These are phyloP conservation scores for Agrocybe pediades DNA, from an alignment of 768 basidiomycete genomes.

Conservation along the genomic window DNA sequence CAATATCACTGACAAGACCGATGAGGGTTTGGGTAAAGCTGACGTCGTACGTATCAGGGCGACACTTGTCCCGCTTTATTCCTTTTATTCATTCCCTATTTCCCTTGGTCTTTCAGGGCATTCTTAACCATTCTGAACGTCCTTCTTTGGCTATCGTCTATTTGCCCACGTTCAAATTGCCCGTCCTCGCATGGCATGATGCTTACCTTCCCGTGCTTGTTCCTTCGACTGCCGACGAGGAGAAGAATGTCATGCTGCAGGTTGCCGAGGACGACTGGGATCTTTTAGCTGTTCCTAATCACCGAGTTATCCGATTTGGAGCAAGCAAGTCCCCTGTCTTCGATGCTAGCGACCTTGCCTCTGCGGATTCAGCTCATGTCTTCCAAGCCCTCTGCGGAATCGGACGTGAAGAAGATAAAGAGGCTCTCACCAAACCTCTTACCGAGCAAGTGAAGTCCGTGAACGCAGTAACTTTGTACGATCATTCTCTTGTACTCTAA, in stretches of 20 bases:
- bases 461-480: conserved; percentile 71
- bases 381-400: conserved; percentile 49
- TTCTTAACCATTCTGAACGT: conserved; percentile 30
- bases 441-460: conserved; percentile 49
- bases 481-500: conserved; percentile 12
- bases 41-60: conserved; percentile 36
- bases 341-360: conserved; percentile 45
- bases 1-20: conserved; percentile 40
- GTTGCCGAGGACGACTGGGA: conserved; percentile 47
- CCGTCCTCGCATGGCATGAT: conserved; percentile 37
- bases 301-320: conserved; percentile 41
- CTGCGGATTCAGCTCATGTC: conserved; percentile 41
- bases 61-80: conserved; percentile 1
- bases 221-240: conserved; percentile 25
- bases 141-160: conserved; percentile 72
- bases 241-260: conserved; percentile 26
- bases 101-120: conserved; percentile 35
- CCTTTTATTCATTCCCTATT: conserved; percentile 36
- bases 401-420: conserved; percentile 38
- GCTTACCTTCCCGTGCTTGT: conserved; percentile 63
- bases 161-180: conserved; percentile 51
- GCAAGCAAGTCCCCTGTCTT: conserved; percentile 40
- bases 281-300: conserved; percentile 39
- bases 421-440: conserved; percentile 31
- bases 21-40: conserved; percentile 17